phyloP scores from a whole-genome alignment of 2,329 filamentous ascomycete species.

The Botrytis porri region DNA sequence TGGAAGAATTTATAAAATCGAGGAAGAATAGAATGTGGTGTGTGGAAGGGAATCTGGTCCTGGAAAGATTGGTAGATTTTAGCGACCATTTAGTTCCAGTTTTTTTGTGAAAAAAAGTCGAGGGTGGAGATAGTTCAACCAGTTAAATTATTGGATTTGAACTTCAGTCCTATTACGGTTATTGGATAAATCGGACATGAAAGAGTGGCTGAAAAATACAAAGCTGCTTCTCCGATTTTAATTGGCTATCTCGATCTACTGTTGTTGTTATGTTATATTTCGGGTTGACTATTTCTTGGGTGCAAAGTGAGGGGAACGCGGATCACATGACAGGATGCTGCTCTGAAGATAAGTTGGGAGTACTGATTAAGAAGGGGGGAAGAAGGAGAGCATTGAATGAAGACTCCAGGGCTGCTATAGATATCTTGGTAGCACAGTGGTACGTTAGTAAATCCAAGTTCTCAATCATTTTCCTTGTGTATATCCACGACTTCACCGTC shows the following conservation, averaged over 20 bases:
- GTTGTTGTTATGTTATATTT: neutral
- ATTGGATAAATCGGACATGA: neutral
- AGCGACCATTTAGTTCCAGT: constrained; percentile 16
- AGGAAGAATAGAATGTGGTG: constrained; percentile 28
- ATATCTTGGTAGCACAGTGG: neutral
- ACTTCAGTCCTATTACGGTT: constrained; percentile 1
- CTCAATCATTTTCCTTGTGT: neutral
- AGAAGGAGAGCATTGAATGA: neutral
- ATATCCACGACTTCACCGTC: neutral
- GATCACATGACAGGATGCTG: neutral
- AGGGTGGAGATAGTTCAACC: neutral
- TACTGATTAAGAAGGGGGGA: neutral
- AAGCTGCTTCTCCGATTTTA: neutral
- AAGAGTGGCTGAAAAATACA: neutral
- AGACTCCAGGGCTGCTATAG: neutral
- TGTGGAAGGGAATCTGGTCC: constrained; percentile 22
- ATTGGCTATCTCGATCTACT: neutral
- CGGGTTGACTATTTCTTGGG: neutral
- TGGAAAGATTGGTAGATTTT: constrained; percentile 8
- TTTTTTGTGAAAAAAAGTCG: constrained; percentile 14
- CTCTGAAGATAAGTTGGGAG: no score
- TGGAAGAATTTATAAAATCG: constrained; percentile 18
- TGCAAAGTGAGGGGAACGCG: neutral
- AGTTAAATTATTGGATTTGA: constrained; percentile 18
- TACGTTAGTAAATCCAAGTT: neutral